Percentiles rank a stretch among this genome's conserved stretches.
Conservation (phyloP, 257 asterid species). For the Henckelia pumila region DNA sequence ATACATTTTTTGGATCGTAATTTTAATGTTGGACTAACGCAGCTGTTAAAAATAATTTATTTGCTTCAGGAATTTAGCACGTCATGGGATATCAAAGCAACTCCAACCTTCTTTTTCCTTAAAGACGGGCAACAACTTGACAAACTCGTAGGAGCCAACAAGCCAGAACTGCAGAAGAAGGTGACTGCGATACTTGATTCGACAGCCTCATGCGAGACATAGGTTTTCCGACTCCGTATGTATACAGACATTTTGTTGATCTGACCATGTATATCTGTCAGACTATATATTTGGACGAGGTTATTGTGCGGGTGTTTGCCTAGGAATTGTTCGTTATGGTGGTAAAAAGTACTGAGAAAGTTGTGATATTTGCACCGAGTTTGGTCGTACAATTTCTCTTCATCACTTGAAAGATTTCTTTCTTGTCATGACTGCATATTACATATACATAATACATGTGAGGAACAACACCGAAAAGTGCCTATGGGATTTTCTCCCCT, state of each 20-base stretch:
- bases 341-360: background rate
- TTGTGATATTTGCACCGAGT: background rate
- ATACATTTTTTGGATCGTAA: background rate
- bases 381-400: background rate
- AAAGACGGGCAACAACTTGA: conserved; percentile 77
- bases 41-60: conserved; percentile 6
- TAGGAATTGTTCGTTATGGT: conserved; percentile 8
- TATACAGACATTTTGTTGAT: background rate
- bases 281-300: conserved; percentile 30
- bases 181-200: conserved; percentile 56
- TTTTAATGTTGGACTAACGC: conserved; percentile 2
- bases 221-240: conserved; percentile 21
- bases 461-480: too few relatives aligned
- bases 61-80: conserved; percentile 83
- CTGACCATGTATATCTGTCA: conserved; percentile 3
- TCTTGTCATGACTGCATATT: too few relatives aligned
- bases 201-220: conserved; percentile 27
- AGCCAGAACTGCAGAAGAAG: conserved; percentile 89
- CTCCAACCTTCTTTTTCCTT: conserved; percentile 98
- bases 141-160: conserved; percentile 97
- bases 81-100: conserved; percentile 96
- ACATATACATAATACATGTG: too few relatives aligned
- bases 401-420: too few relatives aligned
- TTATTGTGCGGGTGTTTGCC: conserved; percentile 20
- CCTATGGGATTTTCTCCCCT: too few relatives aligned